Evolutionary conservation across 129 eudicot genomes (phyloP).

Genomic region (Lonicera japonica): DNA sequence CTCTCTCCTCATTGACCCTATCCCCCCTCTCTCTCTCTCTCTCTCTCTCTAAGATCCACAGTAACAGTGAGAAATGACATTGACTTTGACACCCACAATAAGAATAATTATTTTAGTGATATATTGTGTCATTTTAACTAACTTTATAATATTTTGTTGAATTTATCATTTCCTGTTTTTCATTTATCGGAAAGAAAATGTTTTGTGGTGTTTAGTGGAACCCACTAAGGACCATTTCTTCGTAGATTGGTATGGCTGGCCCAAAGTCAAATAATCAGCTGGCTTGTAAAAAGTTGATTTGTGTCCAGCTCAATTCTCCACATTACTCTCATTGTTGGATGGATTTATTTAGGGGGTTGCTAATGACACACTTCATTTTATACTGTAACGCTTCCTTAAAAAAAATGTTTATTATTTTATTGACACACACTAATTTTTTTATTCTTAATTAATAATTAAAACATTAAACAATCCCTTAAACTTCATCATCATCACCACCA

Average conservation of each 20-base stretch:
- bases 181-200: background rate
- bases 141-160: no score
- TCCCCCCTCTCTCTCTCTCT: background rate
- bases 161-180: no score
- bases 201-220: slow-evolving; percentile 4
- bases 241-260: slow-evolving; percentile 4
- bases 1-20: background rate
- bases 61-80: slow-evolving; percentile 15
- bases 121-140: background rate
- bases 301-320: slow-evolving; percentile 15
- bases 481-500: no score
- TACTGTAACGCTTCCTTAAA: no score
- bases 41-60: background rate
- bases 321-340: no score
- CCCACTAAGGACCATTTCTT: slow-evolving; percentile 9
- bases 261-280: slow-evolving; percentile 38
- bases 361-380: no score
- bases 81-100: slow-evolving; percentile 22
- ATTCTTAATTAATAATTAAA: no score
- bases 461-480: no score
- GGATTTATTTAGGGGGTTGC: no score
- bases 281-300: slow-evolving; percentile 41
- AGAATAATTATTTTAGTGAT: background rate
- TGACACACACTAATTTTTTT: no score
- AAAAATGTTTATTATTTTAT: no score